Evolutionary conservation across 2,329 filamentous ascomycete genomes (phyloP), one percentile per base, ranked within the genome.

Genomic region (Penicillium concentricum): DNA sequence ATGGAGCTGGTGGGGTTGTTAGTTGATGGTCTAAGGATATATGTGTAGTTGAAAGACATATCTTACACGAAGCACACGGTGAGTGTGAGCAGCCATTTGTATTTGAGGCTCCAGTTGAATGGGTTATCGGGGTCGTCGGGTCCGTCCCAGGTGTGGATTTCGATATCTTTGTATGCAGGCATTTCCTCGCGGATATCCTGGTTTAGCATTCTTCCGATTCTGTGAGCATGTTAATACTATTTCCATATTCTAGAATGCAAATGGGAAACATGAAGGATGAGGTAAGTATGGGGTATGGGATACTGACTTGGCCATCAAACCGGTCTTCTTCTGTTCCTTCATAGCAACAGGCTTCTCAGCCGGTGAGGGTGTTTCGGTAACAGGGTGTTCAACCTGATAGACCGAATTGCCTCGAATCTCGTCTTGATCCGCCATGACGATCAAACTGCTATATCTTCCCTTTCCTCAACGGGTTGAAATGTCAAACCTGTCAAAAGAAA

Each of bases 71-170:
- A 74, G 50, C 75, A 78, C 9, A 76, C 69, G 7, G 76, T 72
- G 15, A 78, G 61, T 0, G 75, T 77, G 24, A 75, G 61, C n/a
- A 70, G 61, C 73, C 76, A 78, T 68, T 78, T 78, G 46, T 76
- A 76, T 5, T 57, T 53, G 1, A 44, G 48, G 7, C 67, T 63
- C 72, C 75, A 78, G 53, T 78, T 78, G 68, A 78, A 78, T 3
- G 69, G 69, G 28, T 59, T 59, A 39, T 59, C 54, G 1, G 57
- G 54, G 16, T 71, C 69, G 51, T 67, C 51, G 9, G 61, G 62
- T 0, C 68, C 68, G 49, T 69, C 44, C 69, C 68, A 71, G 7
- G 59, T 61, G 46, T 70, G 69, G 9, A 70, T 59, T 51, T 69
- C 64, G 9, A 59, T 52, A 51, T 59, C 41, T 28, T 51, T 51